These are phyloP conservation scores for Corymbia citriodora DNA, from an alignment of 441 rosid species.

Conservation along the genomic window DNA sequence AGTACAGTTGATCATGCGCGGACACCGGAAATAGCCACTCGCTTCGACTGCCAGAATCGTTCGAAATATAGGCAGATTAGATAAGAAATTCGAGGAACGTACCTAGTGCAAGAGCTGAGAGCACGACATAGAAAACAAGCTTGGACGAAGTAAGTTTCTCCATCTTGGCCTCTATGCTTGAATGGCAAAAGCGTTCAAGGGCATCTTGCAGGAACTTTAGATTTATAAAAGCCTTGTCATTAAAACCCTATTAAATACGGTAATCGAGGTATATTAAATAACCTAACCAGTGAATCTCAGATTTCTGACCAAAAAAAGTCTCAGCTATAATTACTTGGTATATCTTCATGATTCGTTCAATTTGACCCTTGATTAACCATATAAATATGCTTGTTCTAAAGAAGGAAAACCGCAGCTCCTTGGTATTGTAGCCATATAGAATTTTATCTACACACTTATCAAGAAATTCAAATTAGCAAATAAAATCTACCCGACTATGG, in stretches of 20 bases:
- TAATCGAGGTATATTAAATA: neutral
- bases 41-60: neutral
- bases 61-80: neutral
- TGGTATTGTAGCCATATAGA: neutral
- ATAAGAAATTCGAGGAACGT: neutral
- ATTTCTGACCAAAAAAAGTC: neutral
- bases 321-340: neutral
- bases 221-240: neutral
- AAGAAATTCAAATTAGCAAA: neutral
- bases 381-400: neutral
- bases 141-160: neutral
- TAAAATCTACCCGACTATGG: neutral
- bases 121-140: neutral
- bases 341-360: neutral
- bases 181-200: neutral
- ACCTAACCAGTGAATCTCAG: neutral
- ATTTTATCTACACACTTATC: neutral
- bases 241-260: neutral
- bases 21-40: constrained; percentile 14
- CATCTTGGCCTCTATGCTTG: neutral
- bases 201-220: neutral
- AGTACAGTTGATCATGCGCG: constrained; percentile 15
- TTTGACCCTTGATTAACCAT: neutral
- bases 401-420: neutral
- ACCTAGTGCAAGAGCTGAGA: neutral